A percentile compares a stretch with the other conserved stretches of the same genome.
Conservation (phyloP, 1,284 basidiomycete genomes). For the Trametes polyzona region DNA sequence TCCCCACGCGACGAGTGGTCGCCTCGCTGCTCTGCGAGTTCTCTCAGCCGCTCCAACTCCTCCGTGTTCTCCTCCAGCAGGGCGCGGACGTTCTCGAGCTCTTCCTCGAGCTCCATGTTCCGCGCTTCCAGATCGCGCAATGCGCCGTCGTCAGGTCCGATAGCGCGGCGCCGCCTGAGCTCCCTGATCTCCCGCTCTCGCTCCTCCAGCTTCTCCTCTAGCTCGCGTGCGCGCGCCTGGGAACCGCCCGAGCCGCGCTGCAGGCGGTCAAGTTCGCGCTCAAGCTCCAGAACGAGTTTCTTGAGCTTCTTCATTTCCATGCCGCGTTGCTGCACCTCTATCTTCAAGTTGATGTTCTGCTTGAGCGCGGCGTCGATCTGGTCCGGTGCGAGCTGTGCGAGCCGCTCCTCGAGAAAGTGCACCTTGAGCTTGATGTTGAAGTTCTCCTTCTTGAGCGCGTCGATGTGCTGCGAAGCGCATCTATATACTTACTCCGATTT, state of each 20-base stretch:
- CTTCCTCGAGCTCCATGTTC: conserved; percentile 70
- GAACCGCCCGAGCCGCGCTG: conserved; percentile 59
- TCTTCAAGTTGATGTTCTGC: conserved; percentile 93
- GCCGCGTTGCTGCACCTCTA: conserved; percentile 90
- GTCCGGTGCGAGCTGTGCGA: conserved; percentile 87
- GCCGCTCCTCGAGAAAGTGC: conserved; percentile 45
- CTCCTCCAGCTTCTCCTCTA: conserved; percentile 72
- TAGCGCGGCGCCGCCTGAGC: conserved; percentile 49
- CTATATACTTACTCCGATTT: conserved; percentile 33
- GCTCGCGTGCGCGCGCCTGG: conserved; percentile 57
- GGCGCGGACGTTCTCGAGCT: conserved; percentile 65
- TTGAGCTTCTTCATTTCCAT: conserved; percentile 93
- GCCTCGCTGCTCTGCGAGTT: conserved; percentile 59
- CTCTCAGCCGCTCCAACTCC: conserved; percentile 69
- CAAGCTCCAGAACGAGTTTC: conserved; percentile 84
- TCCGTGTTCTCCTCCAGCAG: conserved; percentile 79
- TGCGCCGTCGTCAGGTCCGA: conserved; percentile 48
- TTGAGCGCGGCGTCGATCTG: conserved; percentile 90
- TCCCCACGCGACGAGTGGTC: conserved; percentile 46
- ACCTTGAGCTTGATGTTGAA: conserved; percentile 71
- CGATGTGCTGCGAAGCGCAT: conserved; percentile 73
- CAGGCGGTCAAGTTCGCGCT: conserved; percentile 76
- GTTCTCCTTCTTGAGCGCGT: conserved; percentile 93
- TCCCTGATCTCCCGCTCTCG: conserved; percentile 71
- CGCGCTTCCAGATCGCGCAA: conserved; percentile 58